A percentile compares a stretch with the other conserved stretches of the same genome.
These are phyloP conservation scores for Fusarium sublunatum DNA, from an alignment of 2,329 filamentous ascomycete species.

Conservation along the genomic window DNA sequence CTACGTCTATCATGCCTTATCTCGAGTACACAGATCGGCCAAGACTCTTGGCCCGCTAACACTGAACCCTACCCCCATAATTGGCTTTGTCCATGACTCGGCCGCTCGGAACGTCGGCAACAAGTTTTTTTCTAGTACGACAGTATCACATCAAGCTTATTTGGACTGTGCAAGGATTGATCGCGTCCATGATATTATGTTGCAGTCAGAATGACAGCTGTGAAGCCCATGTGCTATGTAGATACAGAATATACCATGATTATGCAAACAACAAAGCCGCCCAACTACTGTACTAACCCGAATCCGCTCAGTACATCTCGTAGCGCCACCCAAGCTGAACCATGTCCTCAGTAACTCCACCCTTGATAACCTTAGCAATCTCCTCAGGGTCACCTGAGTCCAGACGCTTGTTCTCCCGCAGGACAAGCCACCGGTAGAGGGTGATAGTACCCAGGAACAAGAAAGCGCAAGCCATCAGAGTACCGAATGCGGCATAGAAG, in stretches of 20 bases:
- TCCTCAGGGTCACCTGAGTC: conserved; percentile 51
- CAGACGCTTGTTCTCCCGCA: conserved; percentile 54
- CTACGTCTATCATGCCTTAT: not conserved
- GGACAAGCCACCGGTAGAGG: conserved; percentile 52
- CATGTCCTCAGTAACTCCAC: conserved; percentile 58
- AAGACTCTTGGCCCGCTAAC: too few species aligned
- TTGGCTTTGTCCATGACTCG: not conserved
- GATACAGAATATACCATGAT: not conserved
- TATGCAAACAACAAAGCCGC: too few species aligned
- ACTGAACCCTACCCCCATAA: not conserved
- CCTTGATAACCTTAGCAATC: conserved; percentile 54
- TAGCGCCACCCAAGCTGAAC: conserved; percentile 56
- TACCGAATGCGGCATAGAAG: conserved; percentile 56
- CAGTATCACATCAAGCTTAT: not conserved
- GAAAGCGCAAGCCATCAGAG: conserved; percentile 50
- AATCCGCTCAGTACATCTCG: conserved; percentile 53
- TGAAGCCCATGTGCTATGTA: not conserved
- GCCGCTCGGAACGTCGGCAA: not conserved
- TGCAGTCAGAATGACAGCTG: not conserved
- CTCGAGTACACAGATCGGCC: too few species aligned
- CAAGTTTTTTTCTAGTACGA: not conserved
- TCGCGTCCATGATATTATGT: not conserved
- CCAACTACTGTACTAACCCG: not conserved
- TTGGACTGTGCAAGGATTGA: not conserved
- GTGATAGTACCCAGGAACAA: conserved; percentile 52